Base-by-base conservation (phyloP, 2,329 filamentous ascomycete species). In the Fusarium sp. region DNA sequence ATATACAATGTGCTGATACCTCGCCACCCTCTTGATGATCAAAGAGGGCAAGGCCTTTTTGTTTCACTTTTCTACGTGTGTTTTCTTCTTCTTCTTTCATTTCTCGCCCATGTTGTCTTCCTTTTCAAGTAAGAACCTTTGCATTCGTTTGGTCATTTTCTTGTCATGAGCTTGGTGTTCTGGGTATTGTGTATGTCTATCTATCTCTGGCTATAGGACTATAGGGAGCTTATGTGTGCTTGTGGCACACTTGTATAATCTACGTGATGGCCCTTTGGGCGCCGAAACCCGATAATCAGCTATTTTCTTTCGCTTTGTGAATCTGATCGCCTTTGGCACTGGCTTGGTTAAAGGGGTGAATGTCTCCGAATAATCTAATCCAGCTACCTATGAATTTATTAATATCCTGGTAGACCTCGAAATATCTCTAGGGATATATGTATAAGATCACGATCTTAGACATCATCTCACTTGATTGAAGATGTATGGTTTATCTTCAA, bases 111-210 rank as follows among this genome's bases (percentile, higher is more conserved):
- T 39, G 31, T 32, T 53, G 21, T 46, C 43, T 37, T n/a, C 9
- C 46, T 50, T 45, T 39, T 31, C 39, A 4, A 25, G 49, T 43
- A 19, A 43, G 47, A 37, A 17, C 42, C 15, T 38, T 61, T 21
- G 50, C 48, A 52, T 51, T 57, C 44, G 15, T 36, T 48, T 41
- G 23, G 29, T 57, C 57, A 31, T 46, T 49, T 53, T 62, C 43
- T 52, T 49, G 54, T 49, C 57, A 59, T 69, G 63, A 61, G 71
- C 70, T 71, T 63, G 71, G 72, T 75, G 73, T 75, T 74, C 71
- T 74, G 73, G 73, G 75, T 65, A 61, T 59, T 61, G 39, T 66
- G 56, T 59, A 56, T 66, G 59, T 47, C 44, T 56, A 57, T 38
- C 50, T 51, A 57, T 38, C 50, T 51, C 47, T 37, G 51, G 51